phyloP scores from a whole-genome alignment of 257 asterid genomes.

The Haberlea rhodopensis region DNA sequence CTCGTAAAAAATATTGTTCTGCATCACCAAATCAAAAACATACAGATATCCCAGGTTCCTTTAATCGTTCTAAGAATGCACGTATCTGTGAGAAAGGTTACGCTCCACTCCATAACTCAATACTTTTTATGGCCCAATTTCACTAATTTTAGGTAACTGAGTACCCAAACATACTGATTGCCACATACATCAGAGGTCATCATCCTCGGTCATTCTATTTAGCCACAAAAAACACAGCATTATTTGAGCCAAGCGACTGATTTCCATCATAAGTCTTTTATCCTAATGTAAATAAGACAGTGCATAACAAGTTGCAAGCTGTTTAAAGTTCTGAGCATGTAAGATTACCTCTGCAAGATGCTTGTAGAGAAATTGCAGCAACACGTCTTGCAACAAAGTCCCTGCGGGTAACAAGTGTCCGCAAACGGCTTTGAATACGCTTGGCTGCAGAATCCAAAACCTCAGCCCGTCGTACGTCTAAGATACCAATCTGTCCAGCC shows the following conservation, averaged over 20 bases:
- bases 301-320: conserved; percentile 4
- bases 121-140: neutral
- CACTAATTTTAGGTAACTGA: neutral
- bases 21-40: neutral
- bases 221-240: conserved; percentile 10
- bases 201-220: neutral
- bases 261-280: neutral
- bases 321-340: conserved; percentile 11
- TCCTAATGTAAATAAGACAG: conserved; percentile 8
- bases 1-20: neutral
- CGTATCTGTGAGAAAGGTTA: conserved; percentile 3
- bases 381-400: conserved; percentile 50
- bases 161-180: conserved; percentile 14
- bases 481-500: conserved; percentile 92
- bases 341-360: conserved; percentile 86
- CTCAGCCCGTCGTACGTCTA: conserved; percentile 87
- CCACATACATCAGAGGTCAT: conserved; percentile 7
- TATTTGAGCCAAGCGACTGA: neutral
- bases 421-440: conserved; percentile 69
- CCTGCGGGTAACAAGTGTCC: conserved; percentile 68
- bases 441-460: conserved; percentile 87
- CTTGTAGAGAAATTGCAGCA: conserved; percentile 75
- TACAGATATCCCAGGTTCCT: conserved; percentile 16
- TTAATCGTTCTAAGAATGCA: neutral
- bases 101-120: neutral